Conservation (phyloP, 352 stramenopile genomes). For the Aphanomyces stellatus region DNA sequence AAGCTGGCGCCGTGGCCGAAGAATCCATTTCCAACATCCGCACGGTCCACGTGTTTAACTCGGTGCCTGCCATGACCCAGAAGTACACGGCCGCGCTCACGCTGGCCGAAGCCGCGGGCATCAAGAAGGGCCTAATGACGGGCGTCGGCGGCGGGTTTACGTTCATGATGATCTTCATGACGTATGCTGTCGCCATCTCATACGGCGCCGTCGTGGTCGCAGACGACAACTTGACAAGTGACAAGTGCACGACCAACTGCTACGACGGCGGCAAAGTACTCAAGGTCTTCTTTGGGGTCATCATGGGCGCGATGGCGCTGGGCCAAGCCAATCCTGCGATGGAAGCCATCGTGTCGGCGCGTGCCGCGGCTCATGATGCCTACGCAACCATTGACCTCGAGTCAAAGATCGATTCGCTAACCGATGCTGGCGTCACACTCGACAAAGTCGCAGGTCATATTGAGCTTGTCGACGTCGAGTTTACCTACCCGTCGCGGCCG, state of each 20-base stretch:
- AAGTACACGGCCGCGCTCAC: conserved; percentile 16
- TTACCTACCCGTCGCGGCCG: conserved; percentile 54
- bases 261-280: conserved; percentile 30
- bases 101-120: conserved; percentile 13
- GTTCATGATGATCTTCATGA: conserved; percentile 32
- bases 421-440: background rate
- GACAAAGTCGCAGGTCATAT: conserved; percentile 23
- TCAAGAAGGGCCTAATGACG: conserved; percentile 22
- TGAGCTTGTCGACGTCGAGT: conserved; percentile 49
- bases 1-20: conserved; percentile 15
- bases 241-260: conserved; percentile 16
- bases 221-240: conserved; percentile 15
- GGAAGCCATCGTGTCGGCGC: conserved; percentile 20
- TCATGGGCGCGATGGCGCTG: conserved; percentile 31
- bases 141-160: conserved; percentile 23
- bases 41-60: conserved; percentile 20
- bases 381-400: conserved; percentile 15
- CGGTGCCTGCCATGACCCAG: background rate
- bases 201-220: conserved; percentile 25
- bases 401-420: conserved; percentile 17
- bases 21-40: conserved; percentile 20
- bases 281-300: conserved; percentile 28
- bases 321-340: conserved; percentile 29
- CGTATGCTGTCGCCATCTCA: conserved; percentile 30
- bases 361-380: conserved; percentile 10